Percentiles rank a stretch among this genome's conserved stretches.
phyloP scores from a whole-genome alignment of 140 eudicot genomes.

The Ambrosia hybrid region DNA sequence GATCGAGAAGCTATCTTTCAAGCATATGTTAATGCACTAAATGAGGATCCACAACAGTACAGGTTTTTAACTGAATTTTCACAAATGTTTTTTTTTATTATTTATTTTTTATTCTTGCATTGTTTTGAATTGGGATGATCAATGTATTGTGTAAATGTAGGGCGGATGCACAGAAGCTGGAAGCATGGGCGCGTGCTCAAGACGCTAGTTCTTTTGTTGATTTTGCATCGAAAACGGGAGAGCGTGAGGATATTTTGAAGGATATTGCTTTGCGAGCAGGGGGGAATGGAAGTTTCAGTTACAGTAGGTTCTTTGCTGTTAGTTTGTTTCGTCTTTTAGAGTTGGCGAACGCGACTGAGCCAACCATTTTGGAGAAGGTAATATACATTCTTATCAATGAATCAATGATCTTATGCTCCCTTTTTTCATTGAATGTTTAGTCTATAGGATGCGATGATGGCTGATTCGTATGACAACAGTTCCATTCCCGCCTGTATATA shows the following conservation, averaged over 20 bases:
- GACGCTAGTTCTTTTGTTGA: constrained; percentile 64
- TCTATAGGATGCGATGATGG: background rate
- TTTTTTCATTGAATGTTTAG: background rate
- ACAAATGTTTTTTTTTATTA: no score
- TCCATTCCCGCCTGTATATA: background rate
- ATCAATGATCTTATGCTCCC: no score
- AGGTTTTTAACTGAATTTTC: constrained; percentile 39
- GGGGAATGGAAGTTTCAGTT: constrained; percentile 70
- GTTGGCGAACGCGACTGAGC: constrained; percentile 82
- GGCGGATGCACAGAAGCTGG: constrained; percentile 80
- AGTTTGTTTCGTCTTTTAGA: constrained; percentile 96
- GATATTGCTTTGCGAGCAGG: constrained; percentile 95
- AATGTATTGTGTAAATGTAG: constrained; percentile 31
- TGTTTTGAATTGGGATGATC: background rate
- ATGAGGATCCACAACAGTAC: constrained; percentile 82
- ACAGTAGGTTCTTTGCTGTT: constrained; percentile 95
- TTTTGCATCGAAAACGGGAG: constrained; percentile 84
- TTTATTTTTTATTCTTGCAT: background rate
- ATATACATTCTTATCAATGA: background rate
- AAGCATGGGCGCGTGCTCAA: constrained; percentile 85
- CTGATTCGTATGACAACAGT: background rate
- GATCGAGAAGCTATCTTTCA: constrained; percentile 78
- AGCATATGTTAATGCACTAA: constrained; percentile 76
- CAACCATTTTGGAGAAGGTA: constrained; percentile 87
- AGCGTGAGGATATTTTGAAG: constrained; percentile 64